phyloP scores from a whole-genome alignment of 306 rosid species.

The Hippophae rhamnoides region DNA sequence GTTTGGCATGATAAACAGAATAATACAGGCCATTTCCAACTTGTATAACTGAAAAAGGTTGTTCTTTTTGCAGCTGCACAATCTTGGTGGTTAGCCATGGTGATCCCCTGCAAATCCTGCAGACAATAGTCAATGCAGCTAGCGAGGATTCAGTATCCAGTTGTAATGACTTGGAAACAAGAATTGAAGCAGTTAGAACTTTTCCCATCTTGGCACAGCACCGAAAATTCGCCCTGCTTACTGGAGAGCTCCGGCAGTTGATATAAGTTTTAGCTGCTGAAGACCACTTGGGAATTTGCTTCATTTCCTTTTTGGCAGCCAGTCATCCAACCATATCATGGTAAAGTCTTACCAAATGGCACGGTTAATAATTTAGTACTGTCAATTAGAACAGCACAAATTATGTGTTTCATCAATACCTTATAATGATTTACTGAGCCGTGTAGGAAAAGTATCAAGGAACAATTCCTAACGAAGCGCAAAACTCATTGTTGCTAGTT shows the following conservation, averaged over 20 bases:
- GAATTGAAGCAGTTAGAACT: slow-evolving; percentile 39
- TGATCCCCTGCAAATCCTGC: slow-evolving; percentile 78
- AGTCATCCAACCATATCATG: not conserved
- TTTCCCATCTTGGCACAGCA: slow-evolving; percentile 55
- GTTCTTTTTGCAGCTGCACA: slow-evolving; percentile 38
- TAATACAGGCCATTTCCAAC: not conserved
- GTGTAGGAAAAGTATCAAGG: no score
- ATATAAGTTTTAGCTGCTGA: slow-evolving; percentile 17
- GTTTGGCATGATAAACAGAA: not conserved
- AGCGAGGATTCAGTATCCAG: slow-evolving; percentile 29
- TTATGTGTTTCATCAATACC: no score
- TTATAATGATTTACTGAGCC: no score
- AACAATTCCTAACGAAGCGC: no score
- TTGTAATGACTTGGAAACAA: slow-evolving; percentile 30
- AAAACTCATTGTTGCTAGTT: no score
- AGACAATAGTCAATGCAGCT: slow-evolving; percentile 47
- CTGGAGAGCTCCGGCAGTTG: slow-evolving; percentile 65
- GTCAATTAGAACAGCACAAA: no score
- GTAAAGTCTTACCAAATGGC: no score
- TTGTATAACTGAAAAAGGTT: not conserved
- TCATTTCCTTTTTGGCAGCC: no score
- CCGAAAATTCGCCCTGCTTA: slow-evolving; percentile 50
- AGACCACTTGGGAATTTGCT: no score
- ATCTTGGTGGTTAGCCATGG: slow-evolving; percentile 86
- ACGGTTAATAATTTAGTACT: not conserved